Evolutionary conservation across 139 green algal species (phyloP).

Genomic region (Nannochloris sp.): DNA sequence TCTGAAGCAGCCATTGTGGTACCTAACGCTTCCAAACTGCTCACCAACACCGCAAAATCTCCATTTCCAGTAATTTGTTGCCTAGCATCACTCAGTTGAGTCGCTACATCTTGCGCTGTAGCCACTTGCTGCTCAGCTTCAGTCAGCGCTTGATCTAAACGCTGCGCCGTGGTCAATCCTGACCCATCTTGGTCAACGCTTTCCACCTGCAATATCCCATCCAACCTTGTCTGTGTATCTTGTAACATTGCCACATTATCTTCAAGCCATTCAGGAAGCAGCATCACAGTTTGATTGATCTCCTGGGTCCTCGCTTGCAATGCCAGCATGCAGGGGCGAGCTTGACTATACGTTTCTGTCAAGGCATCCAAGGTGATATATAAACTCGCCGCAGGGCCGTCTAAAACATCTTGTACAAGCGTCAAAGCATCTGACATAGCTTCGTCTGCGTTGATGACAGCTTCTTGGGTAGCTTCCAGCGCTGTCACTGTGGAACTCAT

Average conservation of each 20-base stretch:
- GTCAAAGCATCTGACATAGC: background rate
- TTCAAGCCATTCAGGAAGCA: background rate
- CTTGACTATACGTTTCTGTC: background rate
- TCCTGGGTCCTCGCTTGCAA: background rate
- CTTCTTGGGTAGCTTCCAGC: background rate
- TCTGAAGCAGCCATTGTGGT: background rate
- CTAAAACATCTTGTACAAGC: background rate
- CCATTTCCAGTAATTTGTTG: background rate
- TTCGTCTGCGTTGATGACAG: background rate
- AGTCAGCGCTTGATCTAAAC: background rate
- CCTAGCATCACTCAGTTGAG: background rate
- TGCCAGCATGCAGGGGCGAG: background rate
- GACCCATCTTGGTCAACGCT: too few relatives aligned
- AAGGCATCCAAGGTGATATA: background rate
- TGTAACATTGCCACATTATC: background rate
- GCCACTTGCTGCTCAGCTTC: background rate
- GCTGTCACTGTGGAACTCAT: background rate
- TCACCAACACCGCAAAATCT: background rate
- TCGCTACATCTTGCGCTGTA: background rate
- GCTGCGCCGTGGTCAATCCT: background rate
- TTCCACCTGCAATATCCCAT: background rate
- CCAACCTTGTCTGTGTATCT: background rate
- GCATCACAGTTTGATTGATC: slow-evolving; percentile 12
- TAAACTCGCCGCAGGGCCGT: background rate
- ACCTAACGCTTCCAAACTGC: too few relatives aligned